phyloP scores from a whole-genome alignment of 2,329 filamentous ascomycete genomes.

The Aspergillus sp. region DNA sequence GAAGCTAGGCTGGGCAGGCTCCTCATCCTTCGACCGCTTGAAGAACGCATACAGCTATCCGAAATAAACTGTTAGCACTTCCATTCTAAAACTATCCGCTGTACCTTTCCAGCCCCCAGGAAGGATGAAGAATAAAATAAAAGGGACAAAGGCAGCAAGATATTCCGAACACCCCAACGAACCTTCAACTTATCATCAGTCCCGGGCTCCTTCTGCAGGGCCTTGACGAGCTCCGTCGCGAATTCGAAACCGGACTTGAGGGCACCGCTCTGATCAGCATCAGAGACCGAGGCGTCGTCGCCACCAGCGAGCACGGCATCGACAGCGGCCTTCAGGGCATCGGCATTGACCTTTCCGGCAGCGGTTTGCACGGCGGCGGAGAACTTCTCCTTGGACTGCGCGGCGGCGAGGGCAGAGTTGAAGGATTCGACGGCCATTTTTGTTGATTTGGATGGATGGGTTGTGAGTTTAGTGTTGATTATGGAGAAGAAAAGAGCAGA shows the following conservation, averaged over 20 bases:
- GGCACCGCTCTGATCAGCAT: slow-evolving; percentile 19
- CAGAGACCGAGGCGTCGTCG: slow-evolving; percentile 16
- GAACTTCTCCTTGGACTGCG: slow-evolving; percentile 30
- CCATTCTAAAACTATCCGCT: background rate
- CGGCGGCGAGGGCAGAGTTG: slow-evolving; percentile 25
- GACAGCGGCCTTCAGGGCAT: slow-evolving; percentile 27
- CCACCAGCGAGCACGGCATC: slow-evolving; percentile 21
- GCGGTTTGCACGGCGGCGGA: slow-evolving; percentile 28
- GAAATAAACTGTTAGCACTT: background rate
- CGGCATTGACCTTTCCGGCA: slow-evolving; percentile 26
- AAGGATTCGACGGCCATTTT: slow-evolving; percentile 32
- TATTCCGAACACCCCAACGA: slow-evolving; percentile 13
- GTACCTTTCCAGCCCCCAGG: too few relatives aligned
- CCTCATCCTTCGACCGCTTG: slow-evolving; percentile 15
- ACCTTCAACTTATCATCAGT: slow-evolving; percentile 34
- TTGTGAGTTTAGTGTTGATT: background rate
- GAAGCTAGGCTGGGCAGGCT: slow-evolving; percentile 19
- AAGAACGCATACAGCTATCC: slow-evolving; percentile 23
- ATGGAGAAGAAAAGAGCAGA: slow-evolving; percentile 8
- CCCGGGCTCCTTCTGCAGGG: slow-evolving; percentile 25
- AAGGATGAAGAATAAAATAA: too few relatives aligned
- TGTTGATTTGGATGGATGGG: background rate
- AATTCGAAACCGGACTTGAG: slow-evolving; percentile 34
- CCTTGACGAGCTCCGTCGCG: slow-evolving; percentile 31
- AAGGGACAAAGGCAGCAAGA: too few relatives aligned